phyloP scores from a whole-genome alignment of 768 basidiomycete species.

The Glaciozyma antarctica region DNA sequence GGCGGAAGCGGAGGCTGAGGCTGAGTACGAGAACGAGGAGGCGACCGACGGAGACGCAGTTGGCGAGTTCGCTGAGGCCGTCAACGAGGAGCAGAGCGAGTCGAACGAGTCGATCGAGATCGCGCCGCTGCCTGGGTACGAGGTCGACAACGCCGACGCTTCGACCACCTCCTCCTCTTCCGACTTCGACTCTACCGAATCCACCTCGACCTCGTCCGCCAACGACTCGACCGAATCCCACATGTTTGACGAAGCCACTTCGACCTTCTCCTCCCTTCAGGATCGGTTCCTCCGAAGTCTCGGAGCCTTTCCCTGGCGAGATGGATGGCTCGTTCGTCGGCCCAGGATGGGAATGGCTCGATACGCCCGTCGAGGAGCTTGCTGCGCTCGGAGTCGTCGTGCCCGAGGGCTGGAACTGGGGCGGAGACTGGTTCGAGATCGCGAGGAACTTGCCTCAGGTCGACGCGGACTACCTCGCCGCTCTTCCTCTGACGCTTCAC shows the following conservation, averaged over 20 bases:
- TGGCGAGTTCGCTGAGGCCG: background rate
- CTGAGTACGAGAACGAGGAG: background rate
- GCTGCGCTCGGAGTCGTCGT: conserved; percentile 14
- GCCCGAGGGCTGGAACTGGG: conserved; percentile 26
- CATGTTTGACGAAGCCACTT: background rate
- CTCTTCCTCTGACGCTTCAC: conserved; percentile 21
- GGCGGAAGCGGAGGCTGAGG: background rate
- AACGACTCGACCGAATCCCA: no score
- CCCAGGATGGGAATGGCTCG: conserved; percentile 4
- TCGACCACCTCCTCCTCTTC: no score
- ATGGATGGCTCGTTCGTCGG: background rate
- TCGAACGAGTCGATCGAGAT: background rate
- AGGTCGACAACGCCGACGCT: background rate
- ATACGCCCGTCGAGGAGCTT: background rate
- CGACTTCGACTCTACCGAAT: background rate
- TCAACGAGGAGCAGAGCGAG: background rate
- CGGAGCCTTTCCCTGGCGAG: background rate
- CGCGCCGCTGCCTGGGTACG: no score
- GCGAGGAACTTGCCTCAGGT: conserved; percentile 11
- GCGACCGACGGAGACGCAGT: background rate
- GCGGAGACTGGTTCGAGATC: conserved; percentile 23
- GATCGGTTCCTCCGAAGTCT: background rate
- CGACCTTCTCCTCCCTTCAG: background rate
- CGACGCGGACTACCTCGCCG: conserved; percentile 17
- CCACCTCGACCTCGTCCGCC: background rate